A percentile compares a stretch with the other conserved stretches of the same genome.
Conservation (phyloP, 1,139 yeast species). For the Suzukiozyma palmioleophila region DNA sequence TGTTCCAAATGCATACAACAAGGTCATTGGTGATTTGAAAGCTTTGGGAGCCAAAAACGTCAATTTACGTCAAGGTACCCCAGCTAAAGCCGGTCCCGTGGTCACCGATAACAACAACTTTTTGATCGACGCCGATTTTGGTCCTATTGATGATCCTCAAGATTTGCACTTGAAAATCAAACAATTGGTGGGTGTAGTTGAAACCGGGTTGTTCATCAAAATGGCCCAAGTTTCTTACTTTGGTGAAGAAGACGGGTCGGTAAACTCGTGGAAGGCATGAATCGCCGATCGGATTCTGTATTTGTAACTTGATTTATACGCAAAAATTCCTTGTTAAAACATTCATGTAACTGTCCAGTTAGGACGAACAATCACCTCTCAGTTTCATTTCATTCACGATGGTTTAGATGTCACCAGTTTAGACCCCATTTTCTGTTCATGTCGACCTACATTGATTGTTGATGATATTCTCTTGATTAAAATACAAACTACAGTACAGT, state of each 20-base stretch:
- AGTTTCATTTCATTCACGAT: no score
- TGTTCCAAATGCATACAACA: slow-evolving; percentile 82
- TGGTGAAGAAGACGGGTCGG: slow-evolving; percentile 77
- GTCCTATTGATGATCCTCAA: slow-evolving; percentile 60
- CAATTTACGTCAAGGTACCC: slow-evolving; percentile 76
- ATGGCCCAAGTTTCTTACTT: slow-evolving; percentile 81
- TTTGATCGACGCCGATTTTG: slow-evolving; percentile 91
- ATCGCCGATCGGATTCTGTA: neutral
- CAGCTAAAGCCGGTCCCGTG: slow-evolving; percentile 97
- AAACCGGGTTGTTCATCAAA: slow-evolving; percentile 80
- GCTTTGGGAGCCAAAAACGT: slow-evolving; percentile 65
- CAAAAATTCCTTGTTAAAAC: no score
- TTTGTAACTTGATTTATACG: neutral
- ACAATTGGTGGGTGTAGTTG: slow-evolving; percentile 87
- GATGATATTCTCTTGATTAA: no score
- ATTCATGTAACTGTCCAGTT: no score
- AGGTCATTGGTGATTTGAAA: slow-evolving; percentile 61
- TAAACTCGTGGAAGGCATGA: slow-evolving; percentile 18
- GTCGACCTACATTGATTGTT: no score
- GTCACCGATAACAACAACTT: slow-evolving; percentile 95
- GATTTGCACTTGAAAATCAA: slow-evolving; percentile 64
- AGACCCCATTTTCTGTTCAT: no score
- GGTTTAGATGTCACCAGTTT: no score
- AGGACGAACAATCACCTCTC: no score
- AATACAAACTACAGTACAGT: no score